Conservation (phyloP, 305 asterid species). For the Fraxinus nigra region DNA sequence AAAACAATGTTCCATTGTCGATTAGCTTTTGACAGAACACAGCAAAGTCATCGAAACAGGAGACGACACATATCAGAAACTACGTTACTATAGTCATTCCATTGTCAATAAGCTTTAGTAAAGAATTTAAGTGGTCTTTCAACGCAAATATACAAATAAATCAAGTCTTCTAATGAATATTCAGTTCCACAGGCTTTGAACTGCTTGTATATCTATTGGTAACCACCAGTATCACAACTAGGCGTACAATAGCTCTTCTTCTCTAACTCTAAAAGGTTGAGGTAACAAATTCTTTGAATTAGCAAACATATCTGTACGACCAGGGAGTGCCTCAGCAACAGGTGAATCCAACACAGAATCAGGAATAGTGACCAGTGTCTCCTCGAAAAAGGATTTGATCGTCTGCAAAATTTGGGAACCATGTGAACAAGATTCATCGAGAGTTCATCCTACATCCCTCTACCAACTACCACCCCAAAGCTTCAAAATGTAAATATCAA, state of each 20-base stretch:
- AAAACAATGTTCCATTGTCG: background rate
- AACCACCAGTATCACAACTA: slow-evolving; percentile 23
- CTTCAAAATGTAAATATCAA: background rate
- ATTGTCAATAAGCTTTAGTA: background rate
- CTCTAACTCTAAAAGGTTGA: slow-evolving; percentile 50
- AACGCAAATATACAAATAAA: background rate
- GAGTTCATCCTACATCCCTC: background rate
- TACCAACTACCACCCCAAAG: background rate
- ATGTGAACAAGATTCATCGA: background rate
- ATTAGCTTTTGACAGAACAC: background rate
- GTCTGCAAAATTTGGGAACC: slow-evolving; percentile 47
- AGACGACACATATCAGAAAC: background rate
- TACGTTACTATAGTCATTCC: background rate
- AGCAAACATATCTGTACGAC: slow-evolving; percentile 45
- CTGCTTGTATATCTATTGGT: background rate
- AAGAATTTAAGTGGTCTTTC: background rate
- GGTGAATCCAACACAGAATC: slow-evolving; percentile 77
- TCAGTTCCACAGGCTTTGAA: background rate
- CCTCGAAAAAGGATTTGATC: slow-evolving; percentile 62
- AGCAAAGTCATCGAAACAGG: background rate
- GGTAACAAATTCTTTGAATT: slow-evolving; percentile 64
- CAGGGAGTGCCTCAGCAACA: slow-evolving; percentile 36
- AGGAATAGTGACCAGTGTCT: slow-evolving; percentile 63
- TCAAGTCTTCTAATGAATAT: background rate
- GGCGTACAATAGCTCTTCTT: slow-evolving; percentile 64